phyloP scores from a whole-genome alignment of 805 yeast genomes.

The Lachancea meyersii region DNA sequence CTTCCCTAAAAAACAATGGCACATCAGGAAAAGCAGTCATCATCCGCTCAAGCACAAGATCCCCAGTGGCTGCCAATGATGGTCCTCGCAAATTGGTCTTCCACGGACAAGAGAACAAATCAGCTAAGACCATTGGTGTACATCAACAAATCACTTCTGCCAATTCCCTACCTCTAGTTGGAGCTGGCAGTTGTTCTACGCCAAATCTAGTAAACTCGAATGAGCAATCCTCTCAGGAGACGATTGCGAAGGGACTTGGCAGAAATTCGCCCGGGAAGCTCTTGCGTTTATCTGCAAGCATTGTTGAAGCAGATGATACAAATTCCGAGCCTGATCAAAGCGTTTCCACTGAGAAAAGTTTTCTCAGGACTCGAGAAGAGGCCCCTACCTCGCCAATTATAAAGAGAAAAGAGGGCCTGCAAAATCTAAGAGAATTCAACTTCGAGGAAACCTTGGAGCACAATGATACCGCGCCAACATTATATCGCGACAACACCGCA shows the following conservation, averaged over 20 bases:
- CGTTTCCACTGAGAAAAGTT: not conserved
- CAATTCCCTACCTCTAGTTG: not conserved
- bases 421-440: slow-evolving; percentile 43
- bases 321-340: not conserved
- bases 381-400: slow-evolving; percentile 23
- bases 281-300: not conserved
- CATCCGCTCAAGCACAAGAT: not conserved
- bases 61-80: not conserved
- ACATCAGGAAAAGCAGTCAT: not conserved
- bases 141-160: not conserved
- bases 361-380: not conserved
- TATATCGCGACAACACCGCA: too few species aligned
- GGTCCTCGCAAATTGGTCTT: slow-evolving; percentile 11
- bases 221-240: not conserved
- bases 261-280: not conserved
- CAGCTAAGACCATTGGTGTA: not conserved
- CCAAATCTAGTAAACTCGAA: not conserved
- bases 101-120: slow-evolving; percentile 1
- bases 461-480: not conserved
- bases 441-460: slow-evolving; percentile 22
- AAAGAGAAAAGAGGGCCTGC: slow-evolving; percentile 45
- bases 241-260: not conserved
- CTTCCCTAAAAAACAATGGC: not conserved
- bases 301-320: slow-evolving; percentile 3
- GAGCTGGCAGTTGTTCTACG: not conserved